These are phyloP conservation scores for Chlamydomonas reinhardtii DNA, from an alignment of 163 green algal genomes.

Conservation along the genomic window DNA sequence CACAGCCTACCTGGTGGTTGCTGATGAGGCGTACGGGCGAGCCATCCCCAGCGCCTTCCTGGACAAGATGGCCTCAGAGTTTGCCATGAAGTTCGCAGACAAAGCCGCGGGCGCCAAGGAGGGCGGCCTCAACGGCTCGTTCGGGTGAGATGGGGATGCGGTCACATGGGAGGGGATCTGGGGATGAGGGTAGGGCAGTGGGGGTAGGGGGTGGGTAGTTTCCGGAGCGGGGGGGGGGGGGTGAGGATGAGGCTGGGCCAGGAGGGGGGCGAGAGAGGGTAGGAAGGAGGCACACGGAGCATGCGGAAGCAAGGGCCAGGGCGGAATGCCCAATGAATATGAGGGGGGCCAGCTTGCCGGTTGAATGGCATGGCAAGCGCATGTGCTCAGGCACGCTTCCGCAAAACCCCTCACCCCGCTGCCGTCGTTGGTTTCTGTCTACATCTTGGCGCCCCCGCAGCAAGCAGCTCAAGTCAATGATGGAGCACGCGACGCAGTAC, in stretches of 20 bases:
- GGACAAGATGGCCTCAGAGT: conserved; percentile 66
- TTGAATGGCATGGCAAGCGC: too few species aligned
- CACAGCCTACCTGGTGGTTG: conserved; percentile 70
- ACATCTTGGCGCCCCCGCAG: conserved; percentile 31
- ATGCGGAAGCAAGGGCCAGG: too few species aligned
- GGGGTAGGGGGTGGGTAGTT: too few species aligned
- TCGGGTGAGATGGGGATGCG: conserved; percentile 46
- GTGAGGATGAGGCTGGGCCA: too few species aligned
- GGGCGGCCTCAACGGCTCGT: conserved; percentile 57
- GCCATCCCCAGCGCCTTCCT: conserved; percentile 71
- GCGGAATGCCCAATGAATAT: too few species aligned
- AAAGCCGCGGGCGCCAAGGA: conserved; percentile 65
- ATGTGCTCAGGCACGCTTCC: too few species aligned
- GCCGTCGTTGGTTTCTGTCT: not conserved
- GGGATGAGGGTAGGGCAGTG: too few species aligned
- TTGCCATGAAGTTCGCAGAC: conserved; percentile 66
- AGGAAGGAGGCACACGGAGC: too few species aligned
- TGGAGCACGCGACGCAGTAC: conserved; percentile 74
- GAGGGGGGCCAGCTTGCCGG: too few species aligned
- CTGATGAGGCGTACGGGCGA: conserved; percentile 68
- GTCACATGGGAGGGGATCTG: not conserved
- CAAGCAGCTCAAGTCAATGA: conserved; percentile 72
- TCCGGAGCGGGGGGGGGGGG: too few species aligned
- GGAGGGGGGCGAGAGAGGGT: too few species aligned
- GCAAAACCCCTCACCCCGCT: not conserved